Base-by-base conservation (phyloP, 2,329 filamentous ascomycete species). In the Alternaria ventricosa region DNA sequence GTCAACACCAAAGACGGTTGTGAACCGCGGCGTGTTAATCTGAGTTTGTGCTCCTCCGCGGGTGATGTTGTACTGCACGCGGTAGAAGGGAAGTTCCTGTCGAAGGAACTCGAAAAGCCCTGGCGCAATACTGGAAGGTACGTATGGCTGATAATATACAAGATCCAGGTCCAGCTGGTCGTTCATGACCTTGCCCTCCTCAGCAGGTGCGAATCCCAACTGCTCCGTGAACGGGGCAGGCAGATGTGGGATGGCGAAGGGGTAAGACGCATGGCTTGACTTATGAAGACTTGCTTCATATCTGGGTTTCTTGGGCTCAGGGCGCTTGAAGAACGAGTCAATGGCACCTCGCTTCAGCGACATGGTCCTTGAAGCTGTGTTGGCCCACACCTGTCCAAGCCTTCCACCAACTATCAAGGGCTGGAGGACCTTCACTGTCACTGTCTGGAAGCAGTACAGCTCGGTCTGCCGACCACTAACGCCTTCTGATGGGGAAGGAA, bases 81-180 rank as follows among this genome's bases (percentile, higher is more conserved):
- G 86, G 72, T 94, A 93, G 79, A 94, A 94, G 9, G 90, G 90
- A 1, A 95, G 80, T 64, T 91, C 86, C n/a, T 83, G 79, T 1
- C 92, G 87, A 2, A 95, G 84, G 72, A 93, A 93, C 13, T 88
- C 81, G 78, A 94, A 95, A 0, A 93, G 78, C 5, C 87, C 82
- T 4, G 84, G 83, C 20, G 87, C 83, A 11, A 87, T 82, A 12
- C 84, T 78, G 3, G 83, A 80, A 0, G 89, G 86, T 5, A 94
- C 84, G 67, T 91, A 94, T 0, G 92, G 91, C 71, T 92, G 86
- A 75, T 90, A 94, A 79, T 92, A 92, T 9, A 94, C 79, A 0
- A 95, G 83, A 74, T 94, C 90, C 0, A 94, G 84, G 66, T 94
- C 87, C 0, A 87, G 86, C 71, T 91, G 88, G 72, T 93, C 84